Base-by-base conservation (phyloP, 2,329 filamentous ascomycete genomes). In the Penicillium sp. region DNA sequence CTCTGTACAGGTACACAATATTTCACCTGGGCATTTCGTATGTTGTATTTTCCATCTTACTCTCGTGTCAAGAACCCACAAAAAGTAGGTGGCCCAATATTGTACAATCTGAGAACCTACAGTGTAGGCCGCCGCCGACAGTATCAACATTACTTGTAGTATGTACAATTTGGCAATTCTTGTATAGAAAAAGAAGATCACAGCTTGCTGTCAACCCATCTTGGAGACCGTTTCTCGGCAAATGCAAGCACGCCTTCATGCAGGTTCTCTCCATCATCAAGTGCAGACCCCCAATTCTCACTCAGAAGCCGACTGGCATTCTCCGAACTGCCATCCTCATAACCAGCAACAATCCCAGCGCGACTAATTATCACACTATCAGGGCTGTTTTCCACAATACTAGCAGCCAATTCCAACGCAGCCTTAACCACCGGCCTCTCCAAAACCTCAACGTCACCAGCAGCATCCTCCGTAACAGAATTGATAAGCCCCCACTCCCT, bases 291-390 rank as follows among this genome's bases (percentile, higher is more conserved):
- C 56, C 53, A 57, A 38, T 50, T 51, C 16, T 60, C 56, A 44
- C 45, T 52, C 14, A 58, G 22, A 3, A 55, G 34, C 4, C 53
- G 56, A 41, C 44, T 56, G 5, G 53, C 56, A 46, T 60, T 55
- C 21, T 60, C 58, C 21, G 53, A 56, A 36, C 58, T 60, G 11
- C 55, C 55, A 44, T 58, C 48, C 22, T 58, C 58, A 44, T 49
- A 58, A 5, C 55, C 56, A 31, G 48, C 51, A 9, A 56, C 24
- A n/a, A 60, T 58, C 4, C 58, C 58, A 11, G 53, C 53, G 1
- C 58, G 55, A 31, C 55, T 56, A 8, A 60, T 56, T 45, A 60
- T 56, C 7, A 60, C 48, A 27, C 55, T 56, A 32, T 60, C 58
- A 13, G 58, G 58, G 22, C 53, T 58, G 36, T 58, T 60, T 1